phyloP scores from a whole-genome alignment of 176 grass and related monocot genomes.

The Aegilops speltoides region DNA sequence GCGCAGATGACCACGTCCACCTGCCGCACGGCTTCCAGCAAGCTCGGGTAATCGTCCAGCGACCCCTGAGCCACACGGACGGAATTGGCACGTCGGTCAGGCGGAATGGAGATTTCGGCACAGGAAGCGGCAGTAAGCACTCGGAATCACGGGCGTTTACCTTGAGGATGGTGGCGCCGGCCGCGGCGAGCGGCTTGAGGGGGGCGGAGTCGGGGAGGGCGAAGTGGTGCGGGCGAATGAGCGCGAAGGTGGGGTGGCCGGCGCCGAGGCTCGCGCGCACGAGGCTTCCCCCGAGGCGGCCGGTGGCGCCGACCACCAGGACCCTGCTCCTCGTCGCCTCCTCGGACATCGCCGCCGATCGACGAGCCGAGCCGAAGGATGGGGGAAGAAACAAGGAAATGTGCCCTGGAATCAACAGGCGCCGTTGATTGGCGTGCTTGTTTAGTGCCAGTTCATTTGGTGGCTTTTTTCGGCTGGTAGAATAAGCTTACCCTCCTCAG shows the following conservation, averaged over 20 bases:
- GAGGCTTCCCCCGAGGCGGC: slow-evolving; percentile 55
- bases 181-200: slow-evolving; percentile 49
- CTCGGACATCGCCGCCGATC: slow-evolving; percentile 21
- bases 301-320: slow-evolving; percentile 79
- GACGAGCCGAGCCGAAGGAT: neutral
- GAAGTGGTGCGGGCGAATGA: slow-evolving; percentile 64
- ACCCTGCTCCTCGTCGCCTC: slow-evolving; percentile 57
- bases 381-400: neutral
- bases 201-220: neutral
- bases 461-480: too few species aligned
- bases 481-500: too few species aligned
- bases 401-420: neutral
- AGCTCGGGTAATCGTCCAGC: slow-evolving; percentile 66
- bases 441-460: too few species aligned
- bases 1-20: slow-evolving; percentile 85
- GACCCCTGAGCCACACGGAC: slow-evolving; percentile 48
- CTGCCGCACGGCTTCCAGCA: slow-evolving; percentile 65
- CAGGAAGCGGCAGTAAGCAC: neutral
- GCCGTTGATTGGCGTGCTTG: neutral
- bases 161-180: slow-evolving; percentile 66
- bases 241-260: slow-evolving; percentile 60
- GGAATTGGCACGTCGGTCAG: neutral
- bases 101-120: neutral
- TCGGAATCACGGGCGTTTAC: slow-evolving; percentile 23
- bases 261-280: slow-evolving; percentile 63